A percentile compares a stretch with the other conserved stretches of the same genome.
Evolutionary conservation across 164 flowering plant genomes (phyloP).

Genomic region (Umbellularia californica): DNA sequence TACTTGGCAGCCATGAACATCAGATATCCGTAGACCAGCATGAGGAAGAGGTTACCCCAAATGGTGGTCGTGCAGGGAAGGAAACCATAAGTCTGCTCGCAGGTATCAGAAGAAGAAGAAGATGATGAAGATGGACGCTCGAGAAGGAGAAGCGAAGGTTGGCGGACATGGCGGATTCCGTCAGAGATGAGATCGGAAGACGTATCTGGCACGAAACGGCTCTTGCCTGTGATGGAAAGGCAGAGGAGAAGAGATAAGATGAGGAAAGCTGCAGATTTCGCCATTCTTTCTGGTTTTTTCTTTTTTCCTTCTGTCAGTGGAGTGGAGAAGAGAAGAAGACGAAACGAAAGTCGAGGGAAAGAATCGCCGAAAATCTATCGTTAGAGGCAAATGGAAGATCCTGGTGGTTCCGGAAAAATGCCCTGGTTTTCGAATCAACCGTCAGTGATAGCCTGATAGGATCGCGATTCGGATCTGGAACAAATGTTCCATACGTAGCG

Average conservation of each 20-base stretch:
- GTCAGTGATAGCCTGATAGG: no score
- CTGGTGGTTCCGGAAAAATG: background rate
- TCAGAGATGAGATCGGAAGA: conserved; percentile 35
- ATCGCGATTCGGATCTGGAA: no score
- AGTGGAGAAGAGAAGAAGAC: background rate
- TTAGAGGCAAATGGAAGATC: no score
- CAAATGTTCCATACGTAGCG: no score
- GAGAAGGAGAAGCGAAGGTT: conserved; percentile 3
- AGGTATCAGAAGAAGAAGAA: conserved; percentile 11
- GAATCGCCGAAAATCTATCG: background rate
- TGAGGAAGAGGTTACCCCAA: conserved; percentile 50
- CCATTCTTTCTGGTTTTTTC: background rate
- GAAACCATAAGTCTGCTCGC: conserved; percentile 67
- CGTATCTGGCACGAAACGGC: conserved; percentile 2
- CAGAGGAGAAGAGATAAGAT: conserved; percentile 4
- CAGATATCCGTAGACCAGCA: conserved; percentile 54
- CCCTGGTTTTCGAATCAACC: background rate
- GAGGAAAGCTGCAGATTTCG: background rate
- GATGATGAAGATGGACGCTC: background rate
- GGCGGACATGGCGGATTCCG: conserved; percentile 3
- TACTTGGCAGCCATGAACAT: conserved; percentile 76
- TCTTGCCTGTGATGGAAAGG: conserved; percentile 5
- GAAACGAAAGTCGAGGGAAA: background rate
- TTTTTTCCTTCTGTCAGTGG: no score
- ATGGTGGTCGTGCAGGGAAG: conserved; percentile 57